Base-by-base conservation (phyloP, 164 flowering plant species). In the Tinospora cordifolia region DNA sequence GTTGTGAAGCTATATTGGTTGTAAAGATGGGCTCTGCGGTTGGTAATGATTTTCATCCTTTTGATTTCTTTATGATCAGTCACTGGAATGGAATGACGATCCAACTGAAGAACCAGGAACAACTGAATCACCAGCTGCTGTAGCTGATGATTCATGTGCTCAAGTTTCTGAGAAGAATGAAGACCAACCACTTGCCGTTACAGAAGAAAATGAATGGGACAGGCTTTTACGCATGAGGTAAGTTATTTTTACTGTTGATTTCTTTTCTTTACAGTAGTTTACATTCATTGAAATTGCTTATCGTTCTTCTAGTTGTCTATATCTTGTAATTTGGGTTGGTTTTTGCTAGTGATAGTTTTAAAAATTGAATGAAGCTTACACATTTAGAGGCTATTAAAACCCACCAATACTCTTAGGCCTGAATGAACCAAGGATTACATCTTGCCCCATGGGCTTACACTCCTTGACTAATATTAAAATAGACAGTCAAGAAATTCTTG, bases 191-290 rank as follows among this genome's bases (percentile, higher is more conserved):
- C 77, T 39, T 46, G 74, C 65, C 69, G 71, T 0, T 70, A 71
- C 74, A 72, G 99, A 92, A 79, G 99, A 92, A 82, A 95, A 91
- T 85, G 99, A 92, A 78, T 95, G 99, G 99, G 99, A 95, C 70
- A 85, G 86, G 72, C 92, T 95, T 72, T 79, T 95, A 79, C 92
- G 96, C 49, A 74, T 84, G 70, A 91, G 99, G 99, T 95, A 22
- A 79, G 80, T 59, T 71, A 25, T 71, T 47, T 14, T 66, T 26
- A 15, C 59, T 30, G 47, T 3, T 22, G 47, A 64, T 39, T 24
- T 65, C 13, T 21, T 38, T 62, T 36, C n/a, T 40, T 21, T 44
- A 12, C 67, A 26, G 27, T 27, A 22, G 22, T 74, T 46, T 10
- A 30, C 8, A 14, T 30, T 7, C 6, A 8, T 54, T 24, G 44